These are phyloP conservation scores for Tetratostichococcus sp. DNA, from an alignment of 139 green algal species.

Conservation along the genomic window DNA sequence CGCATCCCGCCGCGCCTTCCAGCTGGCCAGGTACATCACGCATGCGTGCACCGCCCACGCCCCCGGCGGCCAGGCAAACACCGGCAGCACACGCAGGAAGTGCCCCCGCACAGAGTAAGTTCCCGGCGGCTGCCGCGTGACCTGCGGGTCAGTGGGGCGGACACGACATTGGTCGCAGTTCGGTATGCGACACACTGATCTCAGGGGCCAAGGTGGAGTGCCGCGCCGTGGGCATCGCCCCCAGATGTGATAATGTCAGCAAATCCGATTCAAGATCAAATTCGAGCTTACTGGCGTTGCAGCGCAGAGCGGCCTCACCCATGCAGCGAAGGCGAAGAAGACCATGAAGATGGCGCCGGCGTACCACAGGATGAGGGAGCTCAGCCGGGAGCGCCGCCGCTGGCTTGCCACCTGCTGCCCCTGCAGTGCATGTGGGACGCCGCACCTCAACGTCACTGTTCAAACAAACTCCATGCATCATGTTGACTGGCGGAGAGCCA, in stretches of 20 bases:
- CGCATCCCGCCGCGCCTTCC: slow-evolving; percentile 12
- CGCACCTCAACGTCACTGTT: too few relatives aligned
- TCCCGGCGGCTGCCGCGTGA: slow-evolving; percentile 32
- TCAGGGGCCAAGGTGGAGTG: too few relatives aligned
- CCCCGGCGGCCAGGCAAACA: slow-evolving; percentile 21
- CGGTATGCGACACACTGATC: too few relatives aligned
- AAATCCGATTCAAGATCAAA: too few relatives aligned
- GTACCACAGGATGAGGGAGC: neutral
- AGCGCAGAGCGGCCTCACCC: neutral
- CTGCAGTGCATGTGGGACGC: neutral
- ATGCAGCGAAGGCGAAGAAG: neutral
- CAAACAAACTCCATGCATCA: too few relatives aligned
- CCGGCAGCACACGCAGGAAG: slow-evolving; percentile 17
- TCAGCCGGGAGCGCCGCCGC: neutral
- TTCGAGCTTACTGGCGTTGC: too few relatives aligned
- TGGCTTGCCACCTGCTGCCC: neutral
- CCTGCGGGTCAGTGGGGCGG: slow-evolving; percentile 10
- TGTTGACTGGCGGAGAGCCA: too few relatives aligned
- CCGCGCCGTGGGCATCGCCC: too few relatives aligned
- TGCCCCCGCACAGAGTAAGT: slow-evolving; percentile 33
- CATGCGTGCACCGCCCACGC: slow-evolving; percentile 18
- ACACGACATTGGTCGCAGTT: too few relatives aligned
- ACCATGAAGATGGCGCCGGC: neutral
- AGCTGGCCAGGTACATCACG: neutral
- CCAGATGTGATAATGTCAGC: neutral